Evolutionary conservation across 2,329 filamentous ascomycete species (phyloP), one percentile per base, ranked within the genome.

Genomic region (Sporothrix pseudoabietina): DNA sequence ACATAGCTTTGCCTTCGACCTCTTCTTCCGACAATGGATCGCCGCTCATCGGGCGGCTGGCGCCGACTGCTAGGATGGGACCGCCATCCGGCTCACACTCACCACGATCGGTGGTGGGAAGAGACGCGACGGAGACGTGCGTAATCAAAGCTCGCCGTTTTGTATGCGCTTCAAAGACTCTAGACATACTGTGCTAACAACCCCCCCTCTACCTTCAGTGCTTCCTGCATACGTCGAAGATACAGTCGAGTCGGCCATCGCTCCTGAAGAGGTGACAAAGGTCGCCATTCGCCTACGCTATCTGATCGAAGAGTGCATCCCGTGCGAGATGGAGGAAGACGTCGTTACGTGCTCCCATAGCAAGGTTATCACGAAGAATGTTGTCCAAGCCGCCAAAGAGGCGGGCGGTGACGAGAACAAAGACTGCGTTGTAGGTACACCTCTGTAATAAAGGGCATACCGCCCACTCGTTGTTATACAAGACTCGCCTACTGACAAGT

Each of bases 251-350:
- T 90, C 92, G 12, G 89, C 92, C 39, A 90, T 95, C 49, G 88
- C 93, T 0, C 86, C 94, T 14, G 85, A 87, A 74, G 91, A 96
- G 78, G 94, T 98, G 75, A 98, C 95, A 75, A 94, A 94, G 80
- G 87, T 97, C 72, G 95, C 94, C 35, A 87, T 99, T 19, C 93
- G 94, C 73, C 86, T 99, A 76, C 97, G 95, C 78, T 94, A 97
- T 80, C 90, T 97, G 77, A 90, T 99, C 78, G 94, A 97, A 82
- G 89, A 94, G 80, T 91, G 94, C 72, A 89, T 99, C 35, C 93
- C 95, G 1, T 98, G 93, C 84, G 96, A 99, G 81, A 86, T 99
- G 54, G 91, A 96, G 73, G 89, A 93, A 79, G 86, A 86, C 5
- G 85, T 88, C 72, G 86, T 99, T 79, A 96, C 92, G 4, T 87